phyloP scores from a whole-genome alignment of 2,329 filamentous ascomycete genomes.

The Malbranchea cinnamomea region DNA sequence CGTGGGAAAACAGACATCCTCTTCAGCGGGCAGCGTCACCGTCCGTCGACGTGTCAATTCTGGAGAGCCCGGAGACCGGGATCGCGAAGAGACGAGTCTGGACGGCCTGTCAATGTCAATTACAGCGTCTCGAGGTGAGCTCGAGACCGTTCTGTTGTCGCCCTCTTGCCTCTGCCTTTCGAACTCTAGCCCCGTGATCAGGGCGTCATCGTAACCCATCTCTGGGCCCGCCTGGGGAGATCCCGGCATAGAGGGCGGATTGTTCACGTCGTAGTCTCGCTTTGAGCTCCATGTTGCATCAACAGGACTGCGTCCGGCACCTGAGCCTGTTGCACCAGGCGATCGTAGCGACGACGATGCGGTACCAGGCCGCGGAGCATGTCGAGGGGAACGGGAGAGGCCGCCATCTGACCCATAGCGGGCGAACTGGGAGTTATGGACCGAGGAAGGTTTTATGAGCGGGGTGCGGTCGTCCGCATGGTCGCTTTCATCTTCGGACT shows the following conservation, averaged over 20 bases:
- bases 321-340: constrained; percentile 3
- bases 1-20: constrained; percentile 85
- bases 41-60: constrained; percentile 38
- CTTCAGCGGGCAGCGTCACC: constrained; percentile 51
- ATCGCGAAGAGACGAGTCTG: constrained; percentile 21
- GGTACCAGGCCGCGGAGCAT: background rate
- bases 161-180: constrained; percentile 20
- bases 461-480: constrained; percentile 11
- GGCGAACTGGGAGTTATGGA: constrained; percentile 8
- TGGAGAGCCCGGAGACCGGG: constrained; percentile 24
- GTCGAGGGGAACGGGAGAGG: background rate
- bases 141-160: constrained; percentile 15
- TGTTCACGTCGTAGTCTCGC: constrained; percentile 46
- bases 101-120: constrained; percentile 29
- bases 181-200: constrained; percentile 30
- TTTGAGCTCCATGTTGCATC: constrained; percentile 6
- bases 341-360: constrained; percentile 4
- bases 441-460: constrained; percentile 8
- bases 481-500: constrained; percentile 8
- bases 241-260: constrained; percentile 46
- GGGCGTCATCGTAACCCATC: constrained; percentile 39
- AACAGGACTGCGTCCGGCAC: constrained; percentile 6
- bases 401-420: constrained; percentile 8
- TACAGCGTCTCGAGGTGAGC: constrained; percentile 23
- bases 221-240: constrained; percentile 41